A percentile compares a stretch with the other conserved stretches of the same genome.
Evolutionary conservation across 805 yeast genomes (phyloP).

Genomic region (Ogataea polymorpha): DNA sequence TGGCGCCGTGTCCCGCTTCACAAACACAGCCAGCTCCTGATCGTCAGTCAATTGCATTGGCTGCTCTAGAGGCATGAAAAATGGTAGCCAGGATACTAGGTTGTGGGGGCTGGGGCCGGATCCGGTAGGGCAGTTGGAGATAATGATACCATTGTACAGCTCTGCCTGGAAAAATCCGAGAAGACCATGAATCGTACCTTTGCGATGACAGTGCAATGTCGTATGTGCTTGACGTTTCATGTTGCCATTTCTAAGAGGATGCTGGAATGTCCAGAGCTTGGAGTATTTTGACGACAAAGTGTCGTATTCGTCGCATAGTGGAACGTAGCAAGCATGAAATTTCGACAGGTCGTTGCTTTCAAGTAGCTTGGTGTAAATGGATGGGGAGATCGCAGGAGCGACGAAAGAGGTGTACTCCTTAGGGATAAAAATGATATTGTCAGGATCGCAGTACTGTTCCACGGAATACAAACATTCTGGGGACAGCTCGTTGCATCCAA

Average conservation of each 20-base stretch:
- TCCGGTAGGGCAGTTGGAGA: constrained; percentile 48
- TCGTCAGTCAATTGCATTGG: constrained; percentile 54
- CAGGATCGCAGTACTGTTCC: constrained; percentile 40
- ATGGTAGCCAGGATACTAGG: constrained; percentile 66
- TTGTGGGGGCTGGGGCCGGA: constrained; percentile 37
- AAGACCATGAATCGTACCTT: constrained; percentile 66
- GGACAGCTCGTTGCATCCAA: constrained; percentile 87
- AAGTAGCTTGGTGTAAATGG: constrained; percentile 38
- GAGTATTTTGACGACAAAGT: constrained; percentile 45
- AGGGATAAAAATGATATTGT: constrained; percentile 60
- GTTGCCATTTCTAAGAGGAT: constrained; percentile 29
- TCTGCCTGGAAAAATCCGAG: constrained; percentile 72
- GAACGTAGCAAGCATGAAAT: constrained; percentile 29
- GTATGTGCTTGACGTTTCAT: constrained; percentile 24
- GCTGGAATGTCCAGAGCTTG: constrained; percentile 60
- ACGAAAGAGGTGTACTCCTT: constrained; percentile 53
- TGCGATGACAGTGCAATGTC: constrained; percentile 41
- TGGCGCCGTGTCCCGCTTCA: constrained; percentile 45
- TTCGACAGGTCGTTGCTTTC: constrained; percentile 9
- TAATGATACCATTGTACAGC: constrained; percentile 55
- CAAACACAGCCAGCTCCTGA: constrained; percentile 49
- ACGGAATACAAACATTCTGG: constrained; percentile 70
- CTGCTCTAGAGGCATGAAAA: constrained; percentile 55
- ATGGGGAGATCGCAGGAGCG: constrained; percentile 67
- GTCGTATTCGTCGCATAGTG: constrained; percentile 35